These are phyloP conservation scores for Naganishia antarctica DNA, from an alignment of 768 basidiomycete species.

Conservation along the genomic window DNA sequence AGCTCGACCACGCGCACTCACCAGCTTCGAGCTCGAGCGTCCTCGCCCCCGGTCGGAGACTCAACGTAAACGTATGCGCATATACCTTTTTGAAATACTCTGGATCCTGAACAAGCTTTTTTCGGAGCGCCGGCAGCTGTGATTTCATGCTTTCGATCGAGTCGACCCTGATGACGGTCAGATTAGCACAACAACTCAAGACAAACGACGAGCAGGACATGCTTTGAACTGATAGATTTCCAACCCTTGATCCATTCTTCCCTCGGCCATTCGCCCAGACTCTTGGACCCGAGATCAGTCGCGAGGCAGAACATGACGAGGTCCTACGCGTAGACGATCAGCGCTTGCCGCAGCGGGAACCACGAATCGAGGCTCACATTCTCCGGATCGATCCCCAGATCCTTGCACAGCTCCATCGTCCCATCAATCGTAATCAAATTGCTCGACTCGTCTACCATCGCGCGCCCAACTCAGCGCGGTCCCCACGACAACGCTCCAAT, in stretches of 20 bases:
- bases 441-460: constrained; percentile 33
- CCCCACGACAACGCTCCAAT: not conserved
- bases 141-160: constrained; percentile 42
- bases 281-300: constrained; percentile 46
- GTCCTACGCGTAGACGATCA: constrained; percentile 36
- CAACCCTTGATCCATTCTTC: constrained; percentile 43
- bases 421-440: constrained; percentile 48
- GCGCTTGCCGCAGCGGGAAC: not conserved
- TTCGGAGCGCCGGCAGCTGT: constrained; percentile 39
- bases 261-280: constrained; percentile 46
- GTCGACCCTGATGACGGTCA: constrained; percentile 40
- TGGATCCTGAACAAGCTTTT: constrained; percentile 43
- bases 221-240: constrained; percentile 38
- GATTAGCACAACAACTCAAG: not conserved
- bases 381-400: constrained; percentile 45
- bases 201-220: constrained; percentile 18
- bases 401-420: constrained; percentile 44
- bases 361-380: constrained; percentile 34
- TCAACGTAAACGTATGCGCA: constrained; percentile 45
- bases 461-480: not conserved
- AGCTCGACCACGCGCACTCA: constrained; percentile 26
- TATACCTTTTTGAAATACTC: constrained; percentile 50
- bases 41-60: constrained; percentile 42
- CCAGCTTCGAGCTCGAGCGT: constrained; percentile 45
- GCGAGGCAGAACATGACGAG: constrained; percentile 49